Evolutionary conservation across 2,329 filamentous ascomycete species (phyloP), one percentile per base, ranked within the genome.

Genomic region (Stemphylium beticola): DNA sequence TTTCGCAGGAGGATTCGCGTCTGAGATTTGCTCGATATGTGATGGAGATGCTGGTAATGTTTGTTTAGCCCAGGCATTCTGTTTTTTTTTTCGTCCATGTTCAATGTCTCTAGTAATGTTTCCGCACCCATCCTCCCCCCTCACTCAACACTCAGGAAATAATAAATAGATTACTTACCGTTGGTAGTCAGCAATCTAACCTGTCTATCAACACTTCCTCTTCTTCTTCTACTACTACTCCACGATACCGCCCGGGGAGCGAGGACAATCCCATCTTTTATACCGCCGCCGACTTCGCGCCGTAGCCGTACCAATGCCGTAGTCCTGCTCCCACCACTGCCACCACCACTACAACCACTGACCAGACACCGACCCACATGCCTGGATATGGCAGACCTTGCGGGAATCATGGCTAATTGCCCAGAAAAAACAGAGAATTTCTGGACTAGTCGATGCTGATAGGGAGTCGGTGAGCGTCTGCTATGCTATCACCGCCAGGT

Each of bases 351-450:
- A 36, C 20, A 24, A 36, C 42, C 12, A 24, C 20, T 45, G 20
- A 32, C 43, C 44, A 31, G 44, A 40, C 29, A 40, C 15, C 36
- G 64, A 55, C 66, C 66, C 64, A 67, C 66, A 65, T 67, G 57
- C 55, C 66, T 66, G 59, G 58, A 67, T 58, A 60, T 44, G 62
- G 66, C 50, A 51, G 62, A 57, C 54, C 64, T 68, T 68, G 66
- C 64, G 61, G 64, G 46, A 17, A 50, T 61, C 62, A 68, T 66
- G 55, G 44, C 45, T 58, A 51, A 43, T 46, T 37, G 49, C 51
- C 58, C 47, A 59, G 58, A 52, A 57, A 52, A 57, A 55, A 52
- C 53, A 61, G 44, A 58, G 39, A 58, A 33, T 56, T 54, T 43
- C 48, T 34, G 51, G 40, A 20, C 43, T 55, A 50, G 34, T 38